phyloP scores from a whole-genome alignment of 257 asterid species.

The Solanum ahanhuiri region DNA sequence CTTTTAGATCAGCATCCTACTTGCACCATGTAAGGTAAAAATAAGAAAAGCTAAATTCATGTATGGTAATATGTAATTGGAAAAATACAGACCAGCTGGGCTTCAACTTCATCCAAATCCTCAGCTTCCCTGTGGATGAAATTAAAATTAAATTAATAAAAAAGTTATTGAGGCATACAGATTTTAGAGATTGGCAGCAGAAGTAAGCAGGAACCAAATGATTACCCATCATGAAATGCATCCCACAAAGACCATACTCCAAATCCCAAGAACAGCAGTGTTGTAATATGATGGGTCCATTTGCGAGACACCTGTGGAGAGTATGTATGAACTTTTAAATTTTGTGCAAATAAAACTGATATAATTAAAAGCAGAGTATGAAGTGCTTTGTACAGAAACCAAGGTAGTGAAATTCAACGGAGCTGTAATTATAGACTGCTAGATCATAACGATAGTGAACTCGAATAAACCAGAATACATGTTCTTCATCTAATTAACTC shows the following conservation, averaged over 20 bases:
- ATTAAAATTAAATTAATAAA: constrained; percentile 3
- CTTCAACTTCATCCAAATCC: constrained; percentile 87
- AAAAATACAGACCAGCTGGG: constrained; percentile 63
- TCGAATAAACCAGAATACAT: not conserved
- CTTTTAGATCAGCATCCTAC: constrained; percentile 69
- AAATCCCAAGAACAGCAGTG: constrained; percentile 72
- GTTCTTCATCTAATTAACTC: not conserved
- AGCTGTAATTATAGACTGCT: not conserved
- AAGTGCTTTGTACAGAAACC: not conserved
- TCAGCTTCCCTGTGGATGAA: constrained; percentile 54
- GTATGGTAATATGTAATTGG: not conserved
- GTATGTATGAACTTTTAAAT: too few species aligned
- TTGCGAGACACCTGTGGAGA: constrained; percentile 65
- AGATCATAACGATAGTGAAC: not conserved
- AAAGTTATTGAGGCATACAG: not conserved
- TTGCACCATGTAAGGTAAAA: constrained; percentile 11
- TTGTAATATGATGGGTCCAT: constrained; percentile 95
- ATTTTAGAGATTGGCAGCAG: not conserved
- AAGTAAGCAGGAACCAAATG: constrained; percentile 2
- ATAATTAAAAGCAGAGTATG: not conserved
- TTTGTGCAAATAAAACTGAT: not conserved
- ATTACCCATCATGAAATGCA: constrained; percentile 78
- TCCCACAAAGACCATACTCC: constrained; percentile 99
- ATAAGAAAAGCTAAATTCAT: constrained; percentile 13
- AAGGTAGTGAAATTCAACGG: not conserved